Base-by-base conservation (phyloP, 768 basidiomycete species). In the Suillus subaureus region DNA sequence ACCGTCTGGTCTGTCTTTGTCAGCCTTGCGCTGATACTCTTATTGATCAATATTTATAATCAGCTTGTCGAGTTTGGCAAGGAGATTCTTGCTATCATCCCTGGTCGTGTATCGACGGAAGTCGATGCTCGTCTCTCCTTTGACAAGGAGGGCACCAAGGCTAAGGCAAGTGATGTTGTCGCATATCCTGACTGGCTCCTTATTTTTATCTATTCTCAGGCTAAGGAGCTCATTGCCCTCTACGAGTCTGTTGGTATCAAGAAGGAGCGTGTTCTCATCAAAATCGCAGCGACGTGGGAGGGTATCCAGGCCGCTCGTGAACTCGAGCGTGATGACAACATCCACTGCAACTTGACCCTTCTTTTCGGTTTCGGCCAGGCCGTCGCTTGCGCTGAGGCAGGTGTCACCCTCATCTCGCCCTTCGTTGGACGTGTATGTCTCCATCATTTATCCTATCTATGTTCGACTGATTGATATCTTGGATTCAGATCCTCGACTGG, bases 261-360 rank as follows among this genome's bases (percentile, higher is more conserved):
- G 77, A 94, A 92, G 82, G 96, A 99, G 51, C 94, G 97, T 68
- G 84, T 99, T 68, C 84, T 99, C 71, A 98, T 99, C 89, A 99
- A 99, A 85, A 98, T 99, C 75, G 97, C 97, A 37, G 97, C 97
- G 47, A 96, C 96, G 57, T 99, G 94, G 93, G 97, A 99, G 81
- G 97, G 97, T 80, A 99, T 99, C 82, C 97, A 99, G 80, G 97
- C 97, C n/a, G 97, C 97, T 43, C 89, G 95, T 68, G 91, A 96
- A 79, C 90, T 99, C 70, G 97, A 99, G 84, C 79, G 85, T 67
- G 92, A 97, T 71, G 89, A 97, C 65, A 86, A 85, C 68, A 99
- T 99, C 80, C 96, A 97, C 88, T 98, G 96, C 86, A 99, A 99
- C 83, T 88, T 99, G 70, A 99, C 97, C 61, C 91, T 99, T 72